Evolutionary conservation across 495 filamentous ascomycete genomes (phyloP).

Genomic region (Chlorociboria aeruginascens): DNA sequence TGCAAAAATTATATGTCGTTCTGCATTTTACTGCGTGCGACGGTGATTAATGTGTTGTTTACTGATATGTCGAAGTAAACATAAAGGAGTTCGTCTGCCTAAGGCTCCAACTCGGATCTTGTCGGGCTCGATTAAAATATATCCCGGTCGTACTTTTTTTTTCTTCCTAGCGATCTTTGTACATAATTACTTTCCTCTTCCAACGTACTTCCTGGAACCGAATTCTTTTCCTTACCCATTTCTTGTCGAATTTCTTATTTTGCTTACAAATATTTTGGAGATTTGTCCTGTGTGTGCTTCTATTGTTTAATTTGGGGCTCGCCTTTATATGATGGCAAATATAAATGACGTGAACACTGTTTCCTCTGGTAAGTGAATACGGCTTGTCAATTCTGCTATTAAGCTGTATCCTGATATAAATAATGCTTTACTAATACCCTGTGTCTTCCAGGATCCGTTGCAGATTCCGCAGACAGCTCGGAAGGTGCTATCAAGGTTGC

Average conservation of each 20-base stretch:
- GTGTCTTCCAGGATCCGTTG: slow-evolving; percentile 1
- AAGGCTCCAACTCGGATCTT: neutral
- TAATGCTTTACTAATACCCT: neutral
- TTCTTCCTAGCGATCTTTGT: too few relatives aligned
- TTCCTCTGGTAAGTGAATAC: slow-evolving; percentile 1
- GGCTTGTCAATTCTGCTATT: neutral
- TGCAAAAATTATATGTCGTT: neutral
- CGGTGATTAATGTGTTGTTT: neutral
- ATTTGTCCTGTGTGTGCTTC: neutral
- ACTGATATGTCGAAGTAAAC: neutral
- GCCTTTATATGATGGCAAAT: neutral
- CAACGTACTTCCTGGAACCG: neutral
- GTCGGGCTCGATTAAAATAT: neutral
- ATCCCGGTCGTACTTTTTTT: too few relatives aligned
- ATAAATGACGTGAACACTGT: neutral
- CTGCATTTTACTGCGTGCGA: neutral
- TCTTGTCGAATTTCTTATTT: neutral
- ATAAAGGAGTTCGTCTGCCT: neutral
- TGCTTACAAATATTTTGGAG: neutral
- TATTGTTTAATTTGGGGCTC: neutral
- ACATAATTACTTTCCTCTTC: neutral
- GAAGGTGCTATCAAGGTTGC: slow-evolving; percentile 13
- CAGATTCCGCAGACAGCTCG: slow-evolving; percentile 1
- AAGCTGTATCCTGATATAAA: neutral
- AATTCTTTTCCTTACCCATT: neutral